Conservation (phyloP, 1,139 yeast species). For the Geotrichum reessii region DNA sequence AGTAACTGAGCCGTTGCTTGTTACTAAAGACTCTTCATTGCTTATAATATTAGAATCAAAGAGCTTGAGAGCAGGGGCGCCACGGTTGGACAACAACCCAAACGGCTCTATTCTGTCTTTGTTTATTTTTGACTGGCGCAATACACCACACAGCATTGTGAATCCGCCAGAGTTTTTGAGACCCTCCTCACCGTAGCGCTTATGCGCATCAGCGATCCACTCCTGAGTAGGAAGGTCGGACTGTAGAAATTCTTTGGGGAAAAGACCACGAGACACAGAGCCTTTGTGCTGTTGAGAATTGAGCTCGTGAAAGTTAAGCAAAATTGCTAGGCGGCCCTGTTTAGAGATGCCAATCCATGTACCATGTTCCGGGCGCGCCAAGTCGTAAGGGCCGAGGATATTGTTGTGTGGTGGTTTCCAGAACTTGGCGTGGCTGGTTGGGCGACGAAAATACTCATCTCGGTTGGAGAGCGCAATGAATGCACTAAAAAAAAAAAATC, state of each 20-base stretch:
- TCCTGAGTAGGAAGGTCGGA: slow-evolving; percentile 39
- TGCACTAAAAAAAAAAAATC: slow-evolving; percentile 6
- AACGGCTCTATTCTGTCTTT: slow-evolving; percentile 40
- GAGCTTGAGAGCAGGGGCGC: slow-evolving; percentile 14
- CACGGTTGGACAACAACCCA: slow-evolving; percentile 35
- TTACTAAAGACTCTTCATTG: background rate
- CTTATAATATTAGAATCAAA: slow-evolving; percentile 2
- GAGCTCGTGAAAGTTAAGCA: slow-evolving; percentile 63
- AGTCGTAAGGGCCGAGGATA: slow-evolving; percentile 67
- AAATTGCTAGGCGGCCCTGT: slow-evolving; percentile 60
- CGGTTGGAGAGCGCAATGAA: slow-evolving; percentile 55
- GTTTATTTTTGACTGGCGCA: slow-evolving; percentile 32
- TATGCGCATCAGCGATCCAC: slow-evolving; percentile 39
- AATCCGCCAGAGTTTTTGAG: slow-evolving; percentile 72
- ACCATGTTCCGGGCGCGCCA: slow-evolving; percentile 71
- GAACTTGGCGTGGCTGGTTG: slow-evolving; percentile 61
- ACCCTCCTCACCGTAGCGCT: slow-evolving; percentile 22
- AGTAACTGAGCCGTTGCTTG: background rate
- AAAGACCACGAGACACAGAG: slow-evolving; percentile 62
- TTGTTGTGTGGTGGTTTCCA: slow-evolving; percentile 39
- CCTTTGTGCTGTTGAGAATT: slow-evolving; percentile 28
- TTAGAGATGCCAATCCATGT: slow-evolving; percentile 83
- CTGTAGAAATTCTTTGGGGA: slow-evolving; percentile 56
- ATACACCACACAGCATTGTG: slow-evolving; percentile 65
- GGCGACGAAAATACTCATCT: slow-evolving; percentile 74